A percentile compares a stretch with the other conserved stretches of the same genome.
Conservation (phyloP, 306 rosid species). For the Casuarina equisetifolia region DNA sequence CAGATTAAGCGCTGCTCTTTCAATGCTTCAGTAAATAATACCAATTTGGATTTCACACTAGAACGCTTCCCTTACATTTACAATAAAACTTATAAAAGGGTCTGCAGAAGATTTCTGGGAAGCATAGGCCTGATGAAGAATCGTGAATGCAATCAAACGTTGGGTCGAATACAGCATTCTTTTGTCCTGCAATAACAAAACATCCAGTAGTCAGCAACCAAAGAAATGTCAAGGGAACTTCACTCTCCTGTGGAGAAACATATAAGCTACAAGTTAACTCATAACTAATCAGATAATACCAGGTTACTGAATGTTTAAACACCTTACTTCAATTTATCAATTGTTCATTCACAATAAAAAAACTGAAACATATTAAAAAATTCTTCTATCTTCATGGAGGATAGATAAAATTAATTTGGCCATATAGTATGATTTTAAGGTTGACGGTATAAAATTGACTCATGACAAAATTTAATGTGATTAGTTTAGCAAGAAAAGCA, state of each 20-base stretch:
- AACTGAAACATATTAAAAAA: background rate
- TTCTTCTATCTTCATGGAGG: background rate
- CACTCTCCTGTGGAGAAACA: background rate
- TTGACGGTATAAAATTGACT: background rate
- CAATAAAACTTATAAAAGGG: slow-evolving; percentile 67
- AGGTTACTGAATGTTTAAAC: background rate
- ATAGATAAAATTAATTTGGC: background rate
- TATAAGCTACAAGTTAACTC: background rate
- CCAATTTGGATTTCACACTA: background rate
- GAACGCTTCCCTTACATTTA: slow-evolving; percentile 56
- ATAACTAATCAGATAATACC: background rate
- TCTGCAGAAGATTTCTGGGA: slow-evolving; percentile 66
- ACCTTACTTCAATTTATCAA: background rate
- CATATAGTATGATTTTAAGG: background rate
- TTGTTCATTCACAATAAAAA: background rate
- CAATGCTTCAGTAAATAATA: background rate
- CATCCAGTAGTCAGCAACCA: background rate
- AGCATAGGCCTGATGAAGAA: slow-evolving; percentile 74
- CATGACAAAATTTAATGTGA: background rate
- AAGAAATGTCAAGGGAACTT: background rate
- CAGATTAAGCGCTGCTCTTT: background rate
- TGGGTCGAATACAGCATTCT: slow-evolving; percentile 51
- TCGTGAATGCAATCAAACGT: slow-evolving; percentile 66
- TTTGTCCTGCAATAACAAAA: slow-evolving; percentile 37
- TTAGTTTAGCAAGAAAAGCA: background rate